Evolutionary conservation across 352 stramenopile species (phyloP), one percentile per base, ranked within the genome.

Genomic region (Pythium oligandrum): DNA sequence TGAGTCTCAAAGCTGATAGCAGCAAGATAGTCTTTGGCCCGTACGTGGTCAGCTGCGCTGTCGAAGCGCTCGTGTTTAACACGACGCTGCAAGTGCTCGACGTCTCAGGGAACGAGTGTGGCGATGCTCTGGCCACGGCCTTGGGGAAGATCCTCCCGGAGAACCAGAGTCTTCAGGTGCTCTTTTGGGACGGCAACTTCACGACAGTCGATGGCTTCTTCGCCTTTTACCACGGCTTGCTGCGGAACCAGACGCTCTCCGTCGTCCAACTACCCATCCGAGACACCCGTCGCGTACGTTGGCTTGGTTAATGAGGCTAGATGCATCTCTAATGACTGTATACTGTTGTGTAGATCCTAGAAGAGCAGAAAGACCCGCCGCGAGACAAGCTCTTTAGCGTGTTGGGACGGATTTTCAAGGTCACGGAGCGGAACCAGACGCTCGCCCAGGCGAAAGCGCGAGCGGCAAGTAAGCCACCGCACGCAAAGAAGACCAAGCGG

Each of bases 141-240:
- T 62, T 93, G 0, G 80, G 73, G 2, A 44, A 59, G 0, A 59
- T 75, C 5, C 51, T 93, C 33, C 78, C 74, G 0, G 55, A 59
- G 31, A 93, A 89, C 55, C 73, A 64, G 43, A 74, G 64, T 36
- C 54, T 91, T 9, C 75, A 77, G 12, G 66, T 78, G 6, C 66
- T 93, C 38, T 93, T 86, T 51, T 90, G 80, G 80, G 83, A 93
- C 44, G 72, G 68, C 38, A 93, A 91, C 48, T 78, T 73, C 53
- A 87, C 75, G 52, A 89, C 75, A 0, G 70, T 91, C 34, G 75
- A 84, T 32, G 83, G 83, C 6, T 89, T 88, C 53, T 48, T 70
- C 33, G 54, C 58, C 9, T 89, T 92, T 36, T 81, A 88, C 66
- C 70, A 81, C 10, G 78, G 74, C 2, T 52, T 90, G 2, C 11